Evolutionary conservation across 192 early-diverging fungal species (phyloP).

Genomic region (Diversispora eburnea): DNA sequence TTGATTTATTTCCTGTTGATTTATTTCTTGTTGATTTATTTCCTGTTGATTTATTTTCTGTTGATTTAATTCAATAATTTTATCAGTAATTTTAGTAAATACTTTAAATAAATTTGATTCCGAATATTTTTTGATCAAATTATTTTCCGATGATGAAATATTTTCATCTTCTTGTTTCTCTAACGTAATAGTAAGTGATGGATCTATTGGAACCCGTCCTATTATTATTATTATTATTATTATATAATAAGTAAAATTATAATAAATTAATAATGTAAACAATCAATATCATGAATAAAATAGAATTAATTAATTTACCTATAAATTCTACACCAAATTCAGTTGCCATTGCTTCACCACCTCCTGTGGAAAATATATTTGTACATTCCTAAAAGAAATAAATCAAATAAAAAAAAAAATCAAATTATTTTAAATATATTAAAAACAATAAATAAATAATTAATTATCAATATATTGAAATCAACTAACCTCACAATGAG

Average conservation of each 20-base stretch:
- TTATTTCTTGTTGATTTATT: no score
- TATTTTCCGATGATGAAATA: slow-evolving; percentile 32
- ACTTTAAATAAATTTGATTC: slow-evolving; percentile 52
- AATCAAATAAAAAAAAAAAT: no score
- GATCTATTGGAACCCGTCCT: slow-evolving; percentile 88
- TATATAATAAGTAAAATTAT: background rate
- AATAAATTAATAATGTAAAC: background rate
- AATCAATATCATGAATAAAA: background rate
- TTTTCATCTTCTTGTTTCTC: slow-evolving; percentile 41
- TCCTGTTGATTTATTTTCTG: background rate
- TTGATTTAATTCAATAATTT: slow-evolving; percentile 35
- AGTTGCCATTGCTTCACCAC: slow-evolving; percentile 84
- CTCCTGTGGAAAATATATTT: slow-evolving; percentile 90
- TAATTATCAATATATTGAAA: no score
- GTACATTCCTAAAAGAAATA: slow-evolving; percentile 66
- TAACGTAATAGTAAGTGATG: slow-evolving; percentile 63
- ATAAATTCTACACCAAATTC: slow-evolving; percentile 84
- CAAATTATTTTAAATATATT: no score
- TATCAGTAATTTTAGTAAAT: slow-evolving; percentile 49
- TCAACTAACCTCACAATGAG: slow-evolving; percentile 62
- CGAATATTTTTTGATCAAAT: slow-evolving; percentile 45
- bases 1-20: no score
- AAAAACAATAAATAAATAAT: no score
- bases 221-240: background rate
- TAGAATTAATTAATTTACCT: slow-evolving; percentile 38